Percentiles rank a stretch among this genome's conserved stretches.
phyloP scores from a whole-genome alignment of 441 rosid species.

The Cnidoscolus chayamansa region DNA sequence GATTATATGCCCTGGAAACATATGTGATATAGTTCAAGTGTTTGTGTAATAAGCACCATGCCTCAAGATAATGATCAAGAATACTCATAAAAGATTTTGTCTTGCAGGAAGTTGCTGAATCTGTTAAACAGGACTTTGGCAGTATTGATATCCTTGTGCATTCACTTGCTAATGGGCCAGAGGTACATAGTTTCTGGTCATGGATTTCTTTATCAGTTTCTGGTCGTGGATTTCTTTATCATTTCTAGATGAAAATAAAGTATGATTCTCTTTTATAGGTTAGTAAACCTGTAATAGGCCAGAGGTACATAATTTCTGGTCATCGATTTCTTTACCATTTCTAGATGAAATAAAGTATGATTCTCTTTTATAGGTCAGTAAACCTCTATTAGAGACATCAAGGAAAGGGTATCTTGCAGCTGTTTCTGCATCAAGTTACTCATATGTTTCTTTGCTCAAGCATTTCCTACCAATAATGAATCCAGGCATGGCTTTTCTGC shows the following conservation, averaged over 20 bases:
- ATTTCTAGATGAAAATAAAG: constrained; percentile 5
- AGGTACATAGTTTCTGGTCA: constrained; percentile 42
- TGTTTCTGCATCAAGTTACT: constrained; percentile 87
- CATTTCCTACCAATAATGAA: constrained; percentile 90
- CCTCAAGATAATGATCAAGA: too few relatives aligned
- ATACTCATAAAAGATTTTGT: background rate
- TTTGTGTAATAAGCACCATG: background rate
- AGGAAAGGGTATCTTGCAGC: constrained; percentile 92
- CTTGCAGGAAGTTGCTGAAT: constrained; percentile 79
- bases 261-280: constrained; percentile 35
- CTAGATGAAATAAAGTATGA: constrained; percentile 3
- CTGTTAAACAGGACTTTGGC: constrained; percentile 81
- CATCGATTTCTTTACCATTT: background rate
- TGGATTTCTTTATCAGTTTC: too few relatives aligned
- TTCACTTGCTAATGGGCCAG: constrained; percentile 97
- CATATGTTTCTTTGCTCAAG: constrained; percentile 74
- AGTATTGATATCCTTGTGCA: constrained; percentile 91
- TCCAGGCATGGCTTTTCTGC: constrained; percentile 49
- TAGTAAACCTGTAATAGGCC: constrained; percentile 63
- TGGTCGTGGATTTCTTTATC: background rate
- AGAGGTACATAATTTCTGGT: too few relatives aligned
- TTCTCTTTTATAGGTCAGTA: constrained; percentile 43
- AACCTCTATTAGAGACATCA: constrained; percentile 85
- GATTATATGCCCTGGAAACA: background rate
- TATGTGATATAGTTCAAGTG: background rate